A percentile compares a stretch with the other conserved stretches of the same genome.
Evolutionary conservation across 225 moss, liverwort and hornwort genomes (phyloP).

Genomic region (Polytrichum commune): DNA sequence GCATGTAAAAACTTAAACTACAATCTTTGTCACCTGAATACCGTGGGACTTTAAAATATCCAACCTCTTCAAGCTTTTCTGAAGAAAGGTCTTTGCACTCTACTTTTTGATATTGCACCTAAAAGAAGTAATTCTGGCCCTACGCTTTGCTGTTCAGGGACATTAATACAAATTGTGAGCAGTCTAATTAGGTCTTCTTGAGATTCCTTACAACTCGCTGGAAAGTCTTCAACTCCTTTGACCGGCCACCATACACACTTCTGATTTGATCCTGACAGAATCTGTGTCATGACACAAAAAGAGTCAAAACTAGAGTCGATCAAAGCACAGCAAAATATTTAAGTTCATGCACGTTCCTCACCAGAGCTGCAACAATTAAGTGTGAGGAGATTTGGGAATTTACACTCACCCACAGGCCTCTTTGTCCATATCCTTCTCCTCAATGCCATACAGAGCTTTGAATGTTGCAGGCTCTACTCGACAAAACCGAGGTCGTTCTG

Average conservation of each 20-base stretch:
- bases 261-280: slow-evolving; percentile 64
- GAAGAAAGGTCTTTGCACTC: no score
- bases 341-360: no score
- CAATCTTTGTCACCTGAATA: no score
- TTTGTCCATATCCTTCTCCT: slow-evolving; percentile 45
- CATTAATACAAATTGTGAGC: no score
- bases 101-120: no score
- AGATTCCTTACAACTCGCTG: slow-evolving; percentile 45
- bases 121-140: no score
- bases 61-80: no score
- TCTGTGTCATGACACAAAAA: background rate
- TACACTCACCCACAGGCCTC: slow-evolving; percentile 36
- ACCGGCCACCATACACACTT: slow-evolving; percentile 59
- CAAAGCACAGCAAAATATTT: no score
- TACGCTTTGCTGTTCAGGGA: no score
- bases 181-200: slow-evolving; percentile 18
- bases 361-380: background rate
- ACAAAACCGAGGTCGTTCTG: slow-evolving; percentile 53
- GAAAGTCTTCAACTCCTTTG: slow-evolving; percentile 58
- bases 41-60: no score
- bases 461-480: slow-evolving; percentile 51
- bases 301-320: background rate
- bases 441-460: slow-evolving; percentile 44
- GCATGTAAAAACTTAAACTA: no score
- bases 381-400: background rate